A percentile compares a stretch with the other conserved stretches of the same genome.
phyloP scores from a whole-genome alignment of 768 basidiomycete species.

The Suillus variegatus region DNA sequence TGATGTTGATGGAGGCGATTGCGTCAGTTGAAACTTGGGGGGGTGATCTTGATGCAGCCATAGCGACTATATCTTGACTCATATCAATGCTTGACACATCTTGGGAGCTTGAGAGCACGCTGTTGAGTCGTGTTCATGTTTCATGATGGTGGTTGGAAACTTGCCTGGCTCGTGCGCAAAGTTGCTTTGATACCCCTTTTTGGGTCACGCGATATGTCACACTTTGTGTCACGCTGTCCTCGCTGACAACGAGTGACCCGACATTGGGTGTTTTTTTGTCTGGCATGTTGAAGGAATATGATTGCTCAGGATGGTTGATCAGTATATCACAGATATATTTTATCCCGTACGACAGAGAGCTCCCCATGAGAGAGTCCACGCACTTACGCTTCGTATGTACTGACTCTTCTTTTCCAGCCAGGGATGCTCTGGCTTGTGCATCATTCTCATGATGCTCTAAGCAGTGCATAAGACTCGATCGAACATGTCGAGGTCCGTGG shows the following conservation, averaged over 20 bases:
- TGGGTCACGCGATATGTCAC: conserved; percentile 5
- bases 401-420: not conserved
- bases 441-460: not conserved
- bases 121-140: conserved; percentile 12
- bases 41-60: conserved; percentile 2
- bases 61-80: conserved; percentile 9
- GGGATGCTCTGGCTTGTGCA: not conserved
- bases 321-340: conserved; percentile 1
- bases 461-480: not conserved
- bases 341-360: not conserved
- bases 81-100: conserved; percentile 10
- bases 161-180: conserved; percentile 13
- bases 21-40: not conserved
- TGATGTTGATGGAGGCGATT: conserved; percentile 2
- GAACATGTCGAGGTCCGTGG: not conserved
- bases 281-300: not conserved
- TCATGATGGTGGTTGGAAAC: conserved; percentile 15
- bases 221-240: not conserved
- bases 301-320: not conserved
- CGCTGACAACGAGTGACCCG: not conserved
- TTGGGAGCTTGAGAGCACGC: conserved; percentile 13
- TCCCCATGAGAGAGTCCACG: not conserved
- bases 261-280: not conserved
- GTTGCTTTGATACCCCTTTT: conserved; percentile 14
- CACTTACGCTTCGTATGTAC: not conserved